Evolutionary conservation across 805 yeast species (phyloP).

Genomic region (Ogataea populi-albae): DNA sequence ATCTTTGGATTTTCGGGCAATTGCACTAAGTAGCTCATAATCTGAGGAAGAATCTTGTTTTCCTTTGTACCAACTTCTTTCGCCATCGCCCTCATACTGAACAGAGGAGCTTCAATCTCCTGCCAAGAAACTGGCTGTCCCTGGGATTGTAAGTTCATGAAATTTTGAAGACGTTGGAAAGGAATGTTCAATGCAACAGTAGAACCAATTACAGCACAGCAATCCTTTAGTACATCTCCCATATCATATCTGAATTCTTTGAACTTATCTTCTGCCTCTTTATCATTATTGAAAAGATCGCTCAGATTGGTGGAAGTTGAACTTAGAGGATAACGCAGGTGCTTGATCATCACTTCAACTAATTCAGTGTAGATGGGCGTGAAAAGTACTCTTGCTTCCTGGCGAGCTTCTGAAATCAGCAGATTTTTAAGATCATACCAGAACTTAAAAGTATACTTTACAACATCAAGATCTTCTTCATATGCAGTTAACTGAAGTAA

Average conservation of each 20-base stretch:
- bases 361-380: conserved; percentile 56
- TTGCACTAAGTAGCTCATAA: conserved; percentile 64
- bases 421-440: conserved; percentile 83
- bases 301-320: conserved; percentile 34
- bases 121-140: conserved; percentile 68
- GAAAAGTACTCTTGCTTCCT: conserved; percentile 48
- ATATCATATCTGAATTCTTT: conserved; percentile 92
- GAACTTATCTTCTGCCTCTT: conserved; percentile 87
- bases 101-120: conserved; percentile 82
- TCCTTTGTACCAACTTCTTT: conserved; percentile 75
- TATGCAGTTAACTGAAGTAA: conserved; percentile 67
- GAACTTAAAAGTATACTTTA: conserved; percentile 86
- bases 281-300: conserved; percentile 60
- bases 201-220: conserved; percentile 88
- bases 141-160: conserved; percentile 30
- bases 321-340: conserved; percentile 67
- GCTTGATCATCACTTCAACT: conserved; percentile 59
- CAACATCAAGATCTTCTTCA: conserved; percentile 83
- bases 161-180: conserved; percentile 51
- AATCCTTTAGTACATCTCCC: conserved; percentile 97
- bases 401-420: conserved; percentile 57
- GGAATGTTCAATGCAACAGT: conserved; percentile 68
- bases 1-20: conserved; percentile 84
- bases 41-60: conserved; percentile 63
- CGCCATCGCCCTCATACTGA: conserved; percentile 91